These are phyloP conservation scores for Zopfochytrium polystomum DNA, from an alignment of 371 early-diverging fungal genomes.

Conservation along the genomic window DNA sequence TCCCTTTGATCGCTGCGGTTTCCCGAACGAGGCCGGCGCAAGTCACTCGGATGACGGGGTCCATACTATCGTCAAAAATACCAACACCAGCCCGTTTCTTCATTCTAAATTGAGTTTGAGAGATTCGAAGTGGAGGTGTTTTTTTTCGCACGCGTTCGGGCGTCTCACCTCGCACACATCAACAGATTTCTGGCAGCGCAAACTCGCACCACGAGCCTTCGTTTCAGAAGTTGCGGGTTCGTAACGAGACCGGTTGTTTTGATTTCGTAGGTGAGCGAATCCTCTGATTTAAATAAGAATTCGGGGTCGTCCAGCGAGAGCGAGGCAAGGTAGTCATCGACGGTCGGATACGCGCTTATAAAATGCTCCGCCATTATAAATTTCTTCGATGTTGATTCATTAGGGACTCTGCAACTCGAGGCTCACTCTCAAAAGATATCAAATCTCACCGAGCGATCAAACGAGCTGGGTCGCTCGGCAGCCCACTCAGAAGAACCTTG, in stretches of 20 bases:
- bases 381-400: neutral
- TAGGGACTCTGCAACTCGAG: neutral
- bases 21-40: constrained; percentile 27
- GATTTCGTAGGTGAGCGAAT: constrained; percentile 25
- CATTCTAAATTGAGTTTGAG: constrained; percentile 15
- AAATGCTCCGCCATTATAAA: constrained; percentile 20
- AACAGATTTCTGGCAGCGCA: constrained; percentile 23
- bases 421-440: neutral
- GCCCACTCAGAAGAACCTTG: too few species aligned
- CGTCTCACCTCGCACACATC: constrained; percentile 15
- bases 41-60: constrained; percentile 34
- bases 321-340: constrained; percentile 21
- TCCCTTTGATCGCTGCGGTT: constrained; percentile 31
- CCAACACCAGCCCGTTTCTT: constrained; percentile 25
- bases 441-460: too few species aligned
- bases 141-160: too few species aligned
- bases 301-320: constrained; percentile 40
- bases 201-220: constrained; percentile 30
- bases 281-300: constrained; percentile 19
- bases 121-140: neutral
- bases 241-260: constrained; percentile 15
- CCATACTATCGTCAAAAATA: constrained; percentile 27
- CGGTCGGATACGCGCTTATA: constrained; percentile 18
- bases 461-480: too few species aligned
- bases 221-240: constrained; percentile 23